Base-by-base conservation (phyloP, 495 filamentous ascomycete genomes). In the Extremus antarcticus region DNA sequence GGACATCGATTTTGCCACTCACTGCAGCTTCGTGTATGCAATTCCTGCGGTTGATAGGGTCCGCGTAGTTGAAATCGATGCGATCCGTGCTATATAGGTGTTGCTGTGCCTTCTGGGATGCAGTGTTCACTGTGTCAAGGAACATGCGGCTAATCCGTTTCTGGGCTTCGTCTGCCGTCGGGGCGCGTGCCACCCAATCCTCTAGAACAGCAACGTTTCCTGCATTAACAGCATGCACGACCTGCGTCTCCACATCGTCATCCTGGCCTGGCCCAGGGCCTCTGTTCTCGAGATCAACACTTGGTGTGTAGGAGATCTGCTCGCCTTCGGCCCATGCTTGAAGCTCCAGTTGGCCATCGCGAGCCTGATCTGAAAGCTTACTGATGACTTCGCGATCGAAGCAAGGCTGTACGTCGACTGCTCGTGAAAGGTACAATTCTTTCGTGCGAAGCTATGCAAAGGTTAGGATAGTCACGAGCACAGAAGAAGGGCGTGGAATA, bases 321-420 rank as follows among this genome's bases (percentile, higher is more conserved):
- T 96, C 91, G 10, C 92, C 92, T 68, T 98, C 92, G 10, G 90
- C 88, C 92, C 92, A 97, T 11, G 90, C 92, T 51, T 88, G 89
- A 24, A 96, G 79, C 63, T 98, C 92, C 54, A 96, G 79, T 21
- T 94, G 74, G 61, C 87, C 90, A 16, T 88, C 95, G 1, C 90
- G 95, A 19, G 94, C 92, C 68, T 94, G 89, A 62, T 98, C 94
- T 0, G 94, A 95, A 20, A 97, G 78, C 58, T 94, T 90, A 64
- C 90, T 94, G 61, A 98, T 92, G 57, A 97, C 87, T 56, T 95
- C 84, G 38, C 90, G 80, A 69, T 97, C 97, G 76, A 98, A 98
- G 68, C 91, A 95, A 1, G 92, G 94, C 65, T 96, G 92, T 47
- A 96, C 90, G 70, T 98, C 92, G 49, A 97, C 91, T 11, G 94